These are phyloP conservation scores for Carex parvula DNA, from an alignment of 176 grass and related monocot species.

Conservation along the genomic window DNA sequence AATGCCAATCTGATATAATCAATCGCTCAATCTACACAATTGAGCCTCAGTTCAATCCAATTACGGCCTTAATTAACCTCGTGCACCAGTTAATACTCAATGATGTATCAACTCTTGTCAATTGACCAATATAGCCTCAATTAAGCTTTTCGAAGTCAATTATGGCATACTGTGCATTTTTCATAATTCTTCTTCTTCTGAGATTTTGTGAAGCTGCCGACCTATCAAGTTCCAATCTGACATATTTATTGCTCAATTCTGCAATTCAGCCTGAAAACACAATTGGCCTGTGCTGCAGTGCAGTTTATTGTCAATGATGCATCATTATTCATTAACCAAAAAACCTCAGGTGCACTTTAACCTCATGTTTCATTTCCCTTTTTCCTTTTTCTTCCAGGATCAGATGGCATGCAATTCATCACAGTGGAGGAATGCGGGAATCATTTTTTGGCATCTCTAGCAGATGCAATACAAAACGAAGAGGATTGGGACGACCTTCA, in stretches of 20 bases:
- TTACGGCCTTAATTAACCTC: not conserved
- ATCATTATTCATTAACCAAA: not conserved
- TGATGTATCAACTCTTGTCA: not conserved
- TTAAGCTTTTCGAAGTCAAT: not conserved
- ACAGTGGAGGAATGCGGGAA: slow-evolving; percentile 69
- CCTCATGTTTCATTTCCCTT: not conserved
- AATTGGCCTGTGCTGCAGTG: not conserved
- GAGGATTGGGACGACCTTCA: slow-evolving; percentile 88
- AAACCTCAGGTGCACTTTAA: too few relatives aligned
- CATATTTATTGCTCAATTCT: too few relatives aligned
- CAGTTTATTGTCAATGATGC: not conserved
- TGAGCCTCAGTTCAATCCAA: not conserved
- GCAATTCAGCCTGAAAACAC: not conserved
- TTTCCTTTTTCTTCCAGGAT: slow-evolving; percentile 38
- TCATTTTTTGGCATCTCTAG: slow-evolving; percentile 62
- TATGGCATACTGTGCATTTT: not conserved
- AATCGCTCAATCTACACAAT: not conserved
- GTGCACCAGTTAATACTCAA: not conserved
- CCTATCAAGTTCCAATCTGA: not conserved
- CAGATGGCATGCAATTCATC: slow-evolving; percentile 51
- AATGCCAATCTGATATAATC: not conserved
- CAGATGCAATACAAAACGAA: slow-evolving; percentile 43
- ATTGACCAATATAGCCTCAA: not conserved
- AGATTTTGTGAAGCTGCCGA: not conserved
- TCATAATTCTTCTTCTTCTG: not conserved